phyloP scores from a whole-genome alignment of 768 basidiomycete genomes.

The Trametes villosa region DNA sequence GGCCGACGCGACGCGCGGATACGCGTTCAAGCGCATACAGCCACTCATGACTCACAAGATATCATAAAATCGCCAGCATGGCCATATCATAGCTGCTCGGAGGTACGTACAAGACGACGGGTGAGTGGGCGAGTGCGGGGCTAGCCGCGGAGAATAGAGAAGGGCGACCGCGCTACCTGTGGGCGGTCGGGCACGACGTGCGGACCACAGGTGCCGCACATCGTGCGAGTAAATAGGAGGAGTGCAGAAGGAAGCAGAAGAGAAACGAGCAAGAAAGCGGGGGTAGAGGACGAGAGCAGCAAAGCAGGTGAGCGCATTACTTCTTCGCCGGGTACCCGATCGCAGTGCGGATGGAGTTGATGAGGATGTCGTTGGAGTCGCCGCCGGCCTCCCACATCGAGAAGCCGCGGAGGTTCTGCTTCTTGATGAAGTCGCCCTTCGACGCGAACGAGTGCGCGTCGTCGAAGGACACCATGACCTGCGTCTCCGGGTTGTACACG shows the following conservation, averaged over 20 bases:
- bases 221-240: neutral
- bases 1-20: too few relatives aligned
- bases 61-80: too few relatives aligned
- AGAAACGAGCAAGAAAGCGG: neutral
- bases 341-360: conserved; percentile 54
- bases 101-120: neutral
- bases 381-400: conserved; percentile 75
- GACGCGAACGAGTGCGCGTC: conserved; percentile 58
- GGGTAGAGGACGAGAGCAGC: neutral
- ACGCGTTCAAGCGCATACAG: too few relatives aligned
- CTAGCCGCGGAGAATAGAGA: neutral
- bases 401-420: conserved; percentile 62
- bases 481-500: conserved; percentile 58
- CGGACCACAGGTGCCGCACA: neutral
- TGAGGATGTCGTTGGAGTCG: conserved; percentile 61
- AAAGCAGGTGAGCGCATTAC: neutral
- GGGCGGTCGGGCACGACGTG: neutral
- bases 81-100: too few relatives aligned
- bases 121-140: neutral
- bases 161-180: neutral
- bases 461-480: conserved; percentile 70
- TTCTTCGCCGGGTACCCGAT: conserved; percentile 20
- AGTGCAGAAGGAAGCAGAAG: neutral
- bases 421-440: conserved; percentile 65
- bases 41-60: neutral